Base-by-base conservation (phyloP, 2,329 filamentous ascomycete genomes). In the Blastomyces percursus region DNA sequence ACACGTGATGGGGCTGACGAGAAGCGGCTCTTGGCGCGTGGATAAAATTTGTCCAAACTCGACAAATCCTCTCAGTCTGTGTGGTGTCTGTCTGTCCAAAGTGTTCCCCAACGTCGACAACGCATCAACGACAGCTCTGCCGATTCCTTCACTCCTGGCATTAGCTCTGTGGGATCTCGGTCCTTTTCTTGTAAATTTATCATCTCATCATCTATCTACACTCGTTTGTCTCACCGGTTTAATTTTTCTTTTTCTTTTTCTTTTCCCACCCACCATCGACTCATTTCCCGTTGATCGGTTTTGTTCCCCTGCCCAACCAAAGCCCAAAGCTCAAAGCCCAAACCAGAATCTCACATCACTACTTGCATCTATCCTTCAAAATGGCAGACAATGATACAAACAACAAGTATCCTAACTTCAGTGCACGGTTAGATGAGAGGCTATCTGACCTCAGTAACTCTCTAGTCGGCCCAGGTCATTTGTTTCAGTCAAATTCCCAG, bases 381-480 rank as follows among this genome's bases (percentile, higher is more conserved):
- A 60, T 60, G 59, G 21, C 46, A 27, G 48, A 44, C 30, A 27
- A 44, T 30, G 32, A 51, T 27, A n/a, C 30, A 9, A 54, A 40
- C 30, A 38, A 12, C 24, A 42, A 11, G n/a, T 59, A 46, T 48
- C 48, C 46, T 24, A 56, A 19, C 24, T 56, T 56, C 51, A 56
- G 24, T 56, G 35, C 60, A 14, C 60, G 24, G 32, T 56, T 56
- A 24, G 61, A 62, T 42, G 55, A 62, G 21, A 56, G 40, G 21
- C 30, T 62, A 19, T 62, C 61, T n/a, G 57, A 52, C 12, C 55
- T 62, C 42, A 62, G 55, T 21, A 62, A 21, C 24, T 59, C 61
- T 16, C 48, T 62, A n/a, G 51, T 62, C 48, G 42, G 61, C 6
- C 61, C 61, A 27, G 16, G 30, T 7, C 24, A 57, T 54, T n/a